A percentile compares a stretch with the other conserved stretches of the same genome.
These are phyloP conservation scores for Prunus yedoensis DNA, from an alignment of 331 rosid species.

Conservation along the genomic window DNA sequence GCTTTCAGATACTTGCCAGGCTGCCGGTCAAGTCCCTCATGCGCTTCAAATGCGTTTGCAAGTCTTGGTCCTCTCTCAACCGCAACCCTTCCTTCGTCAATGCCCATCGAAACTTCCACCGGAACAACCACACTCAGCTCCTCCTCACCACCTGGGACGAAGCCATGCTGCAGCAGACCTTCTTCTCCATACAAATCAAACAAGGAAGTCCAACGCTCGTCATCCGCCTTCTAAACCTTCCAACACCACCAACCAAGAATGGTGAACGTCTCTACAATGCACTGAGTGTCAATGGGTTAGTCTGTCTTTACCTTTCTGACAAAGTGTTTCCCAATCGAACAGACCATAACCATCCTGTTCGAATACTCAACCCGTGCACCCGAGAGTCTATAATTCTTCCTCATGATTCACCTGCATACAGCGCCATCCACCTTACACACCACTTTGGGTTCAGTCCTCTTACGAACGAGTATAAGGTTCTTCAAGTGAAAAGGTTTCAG, in stretches of 20 bases:
- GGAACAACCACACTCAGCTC: not conserved
- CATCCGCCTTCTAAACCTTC: conserved; percentile 2
- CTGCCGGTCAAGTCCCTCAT: conserved; percentile 7
- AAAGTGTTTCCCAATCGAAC: not conserved
- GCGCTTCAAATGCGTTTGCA: conserved; percentile 19
- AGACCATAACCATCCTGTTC: not conserved
- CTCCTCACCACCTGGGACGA: conserved; percentile 12
- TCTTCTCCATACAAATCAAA: conserved; percentile 2
- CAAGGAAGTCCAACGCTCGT: conserved; percentile 3
- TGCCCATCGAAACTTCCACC: not conserved
- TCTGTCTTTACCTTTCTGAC: not conserved
- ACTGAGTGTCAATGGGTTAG: not conserved
- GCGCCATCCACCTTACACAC: not conserved
- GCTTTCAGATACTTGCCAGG: conserved; percentile 13
- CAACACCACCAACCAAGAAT: not conserved
- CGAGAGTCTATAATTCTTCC: not conserved
- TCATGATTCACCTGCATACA: not conserved
- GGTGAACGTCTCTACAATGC: not conserved
- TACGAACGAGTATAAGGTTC: not conserved
- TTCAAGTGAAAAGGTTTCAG: not conserved
- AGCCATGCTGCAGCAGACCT: not conserved
- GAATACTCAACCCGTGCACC: not conserved
- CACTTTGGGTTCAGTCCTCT: not conserved
- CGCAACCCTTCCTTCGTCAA: conserved; percentile 2
- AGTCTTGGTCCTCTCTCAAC: conserved; percentile 16